phyloP scores from a whole-genome alignment of 805 yeast species.

The Wickerhamomyces ciferrii region DNA sequence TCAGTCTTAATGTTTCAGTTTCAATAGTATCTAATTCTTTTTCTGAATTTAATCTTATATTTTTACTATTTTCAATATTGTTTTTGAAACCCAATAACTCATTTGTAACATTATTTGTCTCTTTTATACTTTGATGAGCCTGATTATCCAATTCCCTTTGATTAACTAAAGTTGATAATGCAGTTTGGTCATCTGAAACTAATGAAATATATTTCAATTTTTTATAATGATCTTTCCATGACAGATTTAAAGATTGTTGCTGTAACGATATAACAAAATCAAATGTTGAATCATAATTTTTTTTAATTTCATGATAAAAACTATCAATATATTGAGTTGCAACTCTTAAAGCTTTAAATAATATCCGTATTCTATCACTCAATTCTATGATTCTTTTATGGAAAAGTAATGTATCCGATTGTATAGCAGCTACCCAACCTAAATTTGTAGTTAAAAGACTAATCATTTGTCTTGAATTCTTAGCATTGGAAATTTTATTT shows the following conservation, averaged over 20 bases:
- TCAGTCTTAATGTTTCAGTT: constrained; percentile 29
- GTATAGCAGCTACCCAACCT: constrained; percentile 47
- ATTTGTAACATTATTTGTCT: constrained; percentile 14
- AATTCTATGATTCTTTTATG: constrained; percentile 25
- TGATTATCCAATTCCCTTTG: constrained; percentile 21
- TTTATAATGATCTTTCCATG: constrained; percentile 12
- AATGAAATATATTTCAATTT: constrained; percentile 6
- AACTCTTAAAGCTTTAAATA: constrained; percentile 41
- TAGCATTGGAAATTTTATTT: constrained; percentile 9
- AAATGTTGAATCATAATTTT: constrained; percentile 32
- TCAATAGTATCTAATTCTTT: constrained; percentile 35
- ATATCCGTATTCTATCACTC: constrained; percentile 29
- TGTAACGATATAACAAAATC: constrained; percentile 33
- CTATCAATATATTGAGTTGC: constrained; percentile 44
- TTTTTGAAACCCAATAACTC: constrained; percentile 24
- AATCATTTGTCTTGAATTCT: constrained; percentile 16
- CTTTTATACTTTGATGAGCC: constrained; percentile 19
- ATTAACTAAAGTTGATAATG: constrained; percentile 11
- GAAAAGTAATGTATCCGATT: constrained; percentile 32
- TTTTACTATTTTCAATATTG: constrained; percentile 31
- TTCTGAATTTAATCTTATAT: constrained; percentile 31
- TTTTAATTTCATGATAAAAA: constrained; percentile 45
- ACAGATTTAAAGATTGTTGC: constrained; percentile 31
- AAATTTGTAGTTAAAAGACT: constrained; percentile 37
- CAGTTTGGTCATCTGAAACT: constrained; percentile 1